Conservation (phyloP, 805 yeast genomes). For the Cyberlindnera lachancei region DNA sequence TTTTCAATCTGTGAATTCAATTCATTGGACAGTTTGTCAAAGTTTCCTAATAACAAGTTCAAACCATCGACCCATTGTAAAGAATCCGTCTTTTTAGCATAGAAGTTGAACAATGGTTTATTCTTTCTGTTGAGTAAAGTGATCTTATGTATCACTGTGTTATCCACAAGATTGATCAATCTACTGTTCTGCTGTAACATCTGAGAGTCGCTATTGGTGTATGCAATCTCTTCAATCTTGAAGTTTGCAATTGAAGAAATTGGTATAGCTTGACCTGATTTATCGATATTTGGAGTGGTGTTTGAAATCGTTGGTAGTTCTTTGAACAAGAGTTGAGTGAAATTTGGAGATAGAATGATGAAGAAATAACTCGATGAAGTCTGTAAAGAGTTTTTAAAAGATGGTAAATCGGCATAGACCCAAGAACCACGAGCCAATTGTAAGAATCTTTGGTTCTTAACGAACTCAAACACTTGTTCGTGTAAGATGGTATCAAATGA, state of each 20-base stretch:
- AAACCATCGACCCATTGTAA: constrained; percentile 78
- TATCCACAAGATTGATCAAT: constrained; percentile 50
- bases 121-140: constrained; percentile 37
- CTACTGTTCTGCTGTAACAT: constrained; percentile 28
- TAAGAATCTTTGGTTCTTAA: constrained; percentile 66
- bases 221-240: constrained; percentile 41
- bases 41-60: constrained; percentile 38
- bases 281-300: constrained; percentile 49
- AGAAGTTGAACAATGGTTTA: constrained; percentile 47
- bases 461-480: constrained; percentile 59
- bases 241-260: constrained; percentile 44
- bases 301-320: constrained; percentile 43
- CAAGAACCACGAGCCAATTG: constrained; percentile 72
- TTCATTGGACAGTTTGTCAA: constrained; percentile 31
- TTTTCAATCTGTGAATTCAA: constrained; percentile 37
- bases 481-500: constrained; percentile 44
- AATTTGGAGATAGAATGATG: constrained; percentile 59
- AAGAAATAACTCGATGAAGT: constrained; percentile 38
- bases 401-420: constrained; percentile 62
- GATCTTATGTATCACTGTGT: constrained; percentile 50
- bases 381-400: constrained; percentile 14
- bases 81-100: constrained; percentile 60
- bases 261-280: constrained; percentile 45
- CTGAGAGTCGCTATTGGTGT: constrained; percentile 36
- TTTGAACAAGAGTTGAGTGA: constrained; percentile 51